Conservation (phyloP, 2,329 filamentous ascomycete species). For the Cladorrhinum sp. region DNA sequence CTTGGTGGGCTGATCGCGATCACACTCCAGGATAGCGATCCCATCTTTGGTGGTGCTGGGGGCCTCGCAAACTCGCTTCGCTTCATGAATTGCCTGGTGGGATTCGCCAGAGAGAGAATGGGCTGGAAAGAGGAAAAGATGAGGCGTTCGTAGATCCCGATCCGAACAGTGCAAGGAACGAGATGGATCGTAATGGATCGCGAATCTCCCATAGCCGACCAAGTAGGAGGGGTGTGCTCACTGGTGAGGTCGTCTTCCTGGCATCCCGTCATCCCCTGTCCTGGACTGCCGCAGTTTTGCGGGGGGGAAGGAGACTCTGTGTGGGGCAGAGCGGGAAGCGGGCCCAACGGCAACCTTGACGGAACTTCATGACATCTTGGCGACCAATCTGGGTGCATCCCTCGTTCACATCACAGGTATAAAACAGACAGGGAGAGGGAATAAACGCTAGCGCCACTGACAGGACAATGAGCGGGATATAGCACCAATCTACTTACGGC, state of each 20-base stretch:
- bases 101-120: background rate
- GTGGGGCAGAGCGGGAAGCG: background rate
- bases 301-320: background rate
- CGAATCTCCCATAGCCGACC: background rate
- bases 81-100: background rate
- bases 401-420: too few relatives aligned
- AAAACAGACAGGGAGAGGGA: too few relatives aligned
- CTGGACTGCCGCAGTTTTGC: background rate
- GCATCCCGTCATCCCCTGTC: background rate
- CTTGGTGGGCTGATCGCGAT: too few relatives aligned
- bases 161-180: background rate
- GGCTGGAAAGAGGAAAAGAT: background rate
- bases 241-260: too few relatives aligned
- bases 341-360: background rate
- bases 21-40: too few relatives aligned
- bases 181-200: background rate
- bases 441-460: background rate
- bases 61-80: background rate
- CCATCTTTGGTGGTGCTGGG: too few relatives aligned
- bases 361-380: background rate
- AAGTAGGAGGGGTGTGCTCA: background rate
- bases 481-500: too few relatives aligned
- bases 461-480: background rate
- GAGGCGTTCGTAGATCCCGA: background rate
- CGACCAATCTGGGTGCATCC: background rate